Percentiles rank a stretch among this genome's conserved stretches.
Evolutionary conservation across 768 basidiomycete genomes (phyloP).

Genomic region (Termitomyces bulborhizus): DNA sequence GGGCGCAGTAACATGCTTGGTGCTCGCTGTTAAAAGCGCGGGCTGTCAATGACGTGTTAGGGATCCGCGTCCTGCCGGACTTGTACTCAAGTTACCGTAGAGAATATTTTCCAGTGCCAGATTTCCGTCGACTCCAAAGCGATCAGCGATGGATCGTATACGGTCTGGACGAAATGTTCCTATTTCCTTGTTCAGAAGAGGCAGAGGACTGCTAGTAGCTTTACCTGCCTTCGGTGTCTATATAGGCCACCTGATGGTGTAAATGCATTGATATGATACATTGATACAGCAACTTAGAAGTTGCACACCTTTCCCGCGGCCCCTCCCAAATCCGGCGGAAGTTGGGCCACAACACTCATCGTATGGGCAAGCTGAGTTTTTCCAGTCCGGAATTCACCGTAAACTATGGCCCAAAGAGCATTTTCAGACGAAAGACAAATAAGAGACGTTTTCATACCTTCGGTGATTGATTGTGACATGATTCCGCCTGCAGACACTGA

Average conservation of each 20-base stretch:
- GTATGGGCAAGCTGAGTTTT: constrained; percentile 97
- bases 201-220: not conserved
- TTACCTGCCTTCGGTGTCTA: constrained; percentile 73
- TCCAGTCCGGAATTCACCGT: constrained; percentile 93
- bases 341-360: constrained; percentile 85
- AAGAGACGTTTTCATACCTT: constrained; percentile 41
- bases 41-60: constrained; percentile 37
- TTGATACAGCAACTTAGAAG: not conserved
- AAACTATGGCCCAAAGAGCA: constrained; percentile 44
- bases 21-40: constrained; percentile 92
- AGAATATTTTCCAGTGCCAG: constrained; percentile 87
- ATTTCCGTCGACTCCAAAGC: constrained; percentile 88
- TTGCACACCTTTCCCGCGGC: constrained; percentile 73
- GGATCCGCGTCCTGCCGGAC: not conserved
- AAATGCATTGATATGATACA: not conserved
- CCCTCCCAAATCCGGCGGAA: constrained; percentile 86
- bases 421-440: not conserved
- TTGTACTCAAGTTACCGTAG: constrained; percentile 48
- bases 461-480: constrained; percentile 90
- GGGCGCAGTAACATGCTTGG: constrained; percentile 43
- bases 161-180: constrained; percentile 96
- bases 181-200: constrained; percentile 22
- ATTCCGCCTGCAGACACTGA: constrained; percentile 56
- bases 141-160: constrained; percentile 83
- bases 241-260: constrained; percentile 69